Conservation (phyloP, 2,329 filamentous ascomycete genomes). For the Monilinia vaccinii-corymbosi region DNA sequence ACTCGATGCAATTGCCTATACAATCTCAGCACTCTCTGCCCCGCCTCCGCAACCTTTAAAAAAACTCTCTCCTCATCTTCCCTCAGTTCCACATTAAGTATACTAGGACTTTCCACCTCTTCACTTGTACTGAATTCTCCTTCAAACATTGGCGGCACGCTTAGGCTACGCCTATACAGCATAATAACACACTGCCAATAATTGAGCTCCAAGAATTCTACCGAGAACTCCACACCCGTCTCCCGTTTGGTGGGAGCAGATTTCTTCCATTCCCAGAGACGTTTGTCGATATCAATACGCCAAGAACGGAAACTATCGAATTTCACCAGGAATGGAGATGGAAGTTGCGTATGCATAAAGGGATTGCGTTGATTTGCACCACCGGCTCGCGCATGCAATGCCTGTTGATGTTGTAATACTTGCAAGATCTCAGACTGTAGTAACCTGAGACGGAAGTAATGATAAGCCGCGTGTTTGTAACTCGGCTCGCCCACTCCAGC, state of each 20-base stretch:
- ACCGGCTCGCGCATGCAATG: constrained; percentile 62
- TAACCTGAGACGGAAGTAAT: constrained; percentile 82
- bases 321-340: constrained; percentile 74
- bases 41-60: constrained; percentile 88
- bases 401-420: constrained; percentile 86
- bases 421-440: constrained; percentile 93
- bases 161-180: constrained; percentile 84
- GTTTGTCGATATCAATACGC: constrained; percentile 77
- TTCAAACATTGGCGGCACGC: constrained; percentile 76
- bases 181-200: constrained; percentile 98
- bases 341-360: constrained; percentile 68
- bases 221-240: constrained; percentile 81
- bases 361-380: constrained; percentile 57
- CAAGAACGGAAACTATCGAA: constrained; percentile 83
- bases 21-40: constrained; percentile 82
- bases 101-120: constrained; percentile 53
- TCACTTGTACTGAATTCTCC: constrained; percentile 62
- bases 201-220: constrained; percentile 86
- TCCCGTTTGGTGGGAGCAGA: constrained; percentile 67
- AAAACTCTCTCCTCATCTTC: constrained; percentile 89
- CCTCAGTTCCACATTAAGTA: constrained; percentile 55
- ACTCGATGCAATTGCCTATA: constrained; percentile 84
- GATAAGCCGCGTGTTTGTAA: constrained; percentile 84
- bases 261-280: constrained; percentile 79
- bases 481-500: constrained; percentile 57